These are phyloP conservation scores for Fusarium robinianum DNA, from an alignment of 2,329 filamentous ascomycete species.

Conservation along the genomic window DNA sequence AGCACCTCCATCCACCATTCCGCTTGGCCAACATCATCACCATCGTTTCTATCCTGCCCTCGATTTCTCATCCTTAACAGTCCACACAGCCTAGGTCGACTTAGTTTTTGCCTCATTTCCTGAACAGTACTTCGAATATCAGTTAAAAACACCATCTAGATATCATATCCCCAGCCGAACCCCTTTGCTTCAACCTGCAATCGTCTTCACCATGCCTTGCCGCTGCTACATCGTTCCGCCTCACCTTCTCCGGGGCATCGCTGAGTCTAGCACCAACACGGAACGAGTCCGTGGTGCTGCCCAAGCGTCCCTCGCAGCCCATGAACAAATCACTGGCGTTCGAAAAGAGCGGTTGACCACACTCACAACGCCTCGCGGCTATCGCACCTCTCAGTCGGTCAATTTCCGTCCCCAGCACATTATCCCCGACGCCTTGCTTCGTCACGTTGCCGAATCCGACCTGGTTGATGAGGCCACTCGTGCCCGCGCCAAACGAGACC, in stretches of 20 bases:
- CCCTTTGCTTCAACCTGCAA: too few species aligned
- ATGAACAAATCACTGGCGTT: conserved; percentile 38
- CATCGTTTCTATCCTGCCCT: too few species aligned
- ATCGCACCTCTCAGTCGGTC: conserved; percentile 16
- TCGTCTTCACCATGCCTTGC: conserved; percentile 19
- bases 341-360: conserved; percentile 44
- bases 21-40: too few species aligned
- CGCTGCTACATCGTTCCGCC: conserved; percentile 52
- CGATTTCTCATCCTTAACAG: too few species aligned
- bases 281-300: conserved; percentile 45
- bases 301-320: conserved; percentile 41
- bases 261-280: conserved; percentile 45
- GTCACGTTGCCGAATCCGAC: conserved; percentile 44
- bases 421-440: conserved; percentile 47
- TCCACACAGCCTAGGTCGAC: too few species aligned
- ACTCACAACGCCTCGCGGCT: conserved; percentile 41
- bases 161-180: too few species aligned
- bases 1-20: too few species aligned
- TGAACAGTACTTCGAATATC: too few species aligned
- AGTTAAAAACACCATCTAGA: too few species aligned
- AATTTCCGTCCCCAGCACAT: conserved; percentile 36
- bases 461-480: conserved; percentile 47
- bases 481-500: conserved; percentile 43
- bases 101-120: too few species aligned
- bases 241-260: conserved; percentile 51